Evolutionary conservation across 805 yeast species (phyloP), one percentile per base, ranked within the genome.

Genomic region (Teunomyces funiuensis): DNA sequence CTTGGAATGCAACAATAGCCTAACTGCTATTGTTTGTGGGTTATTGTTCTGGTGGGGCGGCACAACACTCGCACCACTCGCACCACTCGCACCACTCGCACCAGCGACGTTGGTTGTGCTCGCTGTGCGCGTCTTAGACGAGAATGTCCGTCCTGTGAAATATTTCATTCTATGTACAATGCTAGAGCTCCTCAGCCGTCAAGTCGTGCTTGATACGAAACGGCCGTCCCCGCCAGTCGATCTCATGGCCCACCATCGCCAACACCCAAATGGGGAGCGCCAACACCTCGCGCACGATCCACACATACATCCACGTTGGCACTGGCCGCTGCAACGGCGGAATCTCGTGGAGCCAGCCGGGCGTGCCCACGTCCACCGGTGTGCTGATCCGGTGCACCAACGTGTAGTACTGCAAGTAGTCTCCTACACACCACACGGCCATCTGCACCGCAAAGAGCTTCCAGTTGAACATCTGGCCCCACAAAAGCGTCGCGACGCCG

Each of bases 261-360:
- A 66, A 68, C 2, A 83, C 44, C 97, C 97, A 88, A 16, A 88
- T 78, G 0, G 96, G 96, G 15, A 88, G 64, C 1, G 96, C 96
- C 40, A 87, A 61, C 0, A 73, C 2, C 57, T 88, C 97, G 39
- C 97, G 69, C 26, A 79, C 57, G 0, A 75, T 26, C 97, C 97
- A 88, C 43, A 59, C 52, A 36, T 40, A 47, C 10, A 52, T 30
- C 71, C 74, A 69, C 18, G 46, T 54, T 31, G 36, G 29, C n/a
- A 47, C 41, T 7, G 47, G 25, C 19, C 55, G 49, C 15, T 45
- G 19, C 9, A 51, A 30, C 5, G 58, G 50, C 10, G 57, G 53
- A 23, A 53, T 39, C 5, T 37, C 41, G 6, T 44, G 44, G 18
- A 52, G 33, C 44, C 45, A 41, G 9, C 10, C 14, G n/a, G 44